Evolutionary conservation across 805 yeast species (phyloP).

Genomic region (Kodamaea laetipori): DNA sequence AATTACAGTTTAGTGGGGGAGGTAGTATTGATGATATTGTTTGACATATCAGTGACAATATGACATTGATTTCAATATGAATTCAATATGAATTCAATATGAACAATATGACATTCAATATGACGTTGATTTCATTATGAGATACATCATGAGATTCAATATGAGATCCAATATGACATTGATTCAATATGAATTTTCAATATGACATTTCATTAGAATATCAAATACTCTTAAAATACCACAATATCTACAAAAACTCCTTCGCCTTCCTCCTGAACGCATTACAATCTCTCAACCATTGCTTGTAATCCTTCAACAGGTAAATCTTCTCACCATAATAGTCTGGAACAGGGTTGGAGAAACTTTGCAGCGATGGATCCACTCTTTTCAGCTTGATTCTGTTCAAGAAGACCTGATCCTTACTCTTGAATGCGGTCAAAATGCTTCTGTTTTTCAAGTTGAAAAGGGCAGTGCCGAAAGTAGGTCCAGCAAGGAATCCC

Average conservation of each 20-base stretch:
- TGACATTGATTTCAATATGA: too few relatives aligned
- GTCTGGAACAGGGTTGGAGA: constrained; percentile 96
- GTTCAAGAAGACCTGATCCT: constrained; percentile 73
- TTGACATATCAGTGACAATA: too few relatives aligned
- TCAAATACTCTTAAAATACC: too few relatives aligned
- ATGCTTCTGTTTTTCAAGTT: constrained; percentile 50
- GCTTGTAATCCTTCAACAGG: constrained; percentile 81
- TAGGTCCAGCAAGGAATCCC: constrained; percentile 84
- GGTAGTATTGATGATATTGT: too few relatives aligned
- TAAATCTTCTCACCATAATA: constrained; percentile 96
- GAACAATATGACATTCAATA: too few relatives aligned
- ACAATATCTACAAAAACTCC: constrained; percentile 62
- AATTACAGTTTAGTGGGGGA: too few relatives aligned
- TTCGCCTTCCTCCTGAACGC: constrained; percentile 82
- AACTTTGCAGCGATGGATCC: constrained; percentile 87
- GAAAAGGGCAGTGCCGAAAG: constrained; percentile 70
- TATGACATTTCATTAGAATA: too few relatives aligned
- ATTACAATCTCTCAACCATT: constrained; percentile 94
- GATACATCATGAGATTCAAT: too few relatives aligned
- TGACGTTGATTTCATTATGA: too few relatives aligned
- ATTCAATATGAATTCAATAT: too few relatives aligned
- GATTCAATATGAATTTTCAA: too few relatives aligned
- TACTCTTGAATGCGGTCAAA: constrained; percentile 51
- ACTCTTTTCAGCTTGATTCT: constrained; percentile 80
- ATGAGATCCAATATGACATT: too few relatives aligned